A percentile compares a stretch with the other conserved stretches of the same genome.
Conservation (phyloP, 2,329 filamentous ascomycete species). For the Colletotrichum costaricense region DNA sequence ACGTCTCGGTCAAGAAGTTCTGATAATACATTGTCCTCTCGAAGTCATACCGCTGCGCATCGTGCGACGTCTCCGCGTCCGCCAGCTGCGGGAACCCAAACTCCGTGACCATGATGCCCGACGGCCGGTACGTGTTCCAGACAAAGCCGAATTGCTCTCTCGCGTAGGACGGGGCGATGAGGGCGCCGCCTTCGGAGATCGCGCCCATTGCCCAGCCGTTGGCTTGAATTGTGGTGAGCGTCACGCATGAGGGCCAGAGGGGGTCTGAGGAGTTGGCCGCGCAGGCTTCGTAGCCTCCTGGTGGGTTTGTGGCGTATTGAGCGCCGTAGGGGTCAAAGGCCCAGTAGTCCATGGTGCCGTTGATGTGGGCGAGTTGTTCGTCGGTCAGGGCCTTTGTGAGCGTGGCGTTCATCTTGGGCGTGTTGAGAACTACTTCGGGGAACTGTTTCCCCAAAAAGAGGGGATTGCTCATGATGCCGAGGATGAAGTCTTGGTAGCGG, state of each 20-base stretch:
- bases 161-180: conserved; percentile 69
- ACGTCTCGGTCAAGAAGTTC: conserved; percentile 63
- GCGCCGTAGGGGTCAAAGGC: conserved; percentile 68
- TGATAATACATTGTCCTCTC: conserved; percentile 66
- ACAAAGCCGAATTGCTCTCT: conserved; percentile 66
- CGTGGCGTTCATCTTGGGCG: conserved; percentile 50
- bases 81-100: conserved; percentile 67
- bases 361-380: conserved; percentile 58
- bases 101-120: conserved; percentile 57
- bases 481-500: conserved; percentile 58
- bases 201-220: conserved; percentile 71
- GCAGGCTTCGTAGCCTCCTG: conserved; percentile 59
- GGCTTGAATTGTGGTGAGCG: conserved; percentile 55
- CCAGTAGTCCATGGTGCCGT: conserved; percentile 65
- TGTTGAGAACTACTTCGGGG: conserved; percentile 54
- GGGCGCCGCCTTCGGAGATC: conserved; percentile 65
- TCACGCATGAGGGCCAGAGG: conserved; percentile 64
- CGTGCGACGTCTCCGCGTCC: conserved; percentile 52
- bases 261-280: conserved; percentile 50
- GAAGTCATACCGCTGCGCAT: conserved; percentile 63
- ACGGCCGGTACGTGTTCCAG: conserved; percentile 65
- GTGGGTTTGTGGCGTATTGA: conserved; percentile 58
- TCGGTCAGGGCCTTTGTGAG: conserved; percentile 57
- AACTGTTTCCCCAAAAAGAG: conserved; percentile 64
- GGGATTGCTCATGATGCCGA: conserved; percentile 64